A percentile compares a stretch with the other conserved stretches of the same genome.
Evolutionary conservation across 495 filamentous ascomycete species (phyloP).

Genomic region (Podospora sp.): DNA sequence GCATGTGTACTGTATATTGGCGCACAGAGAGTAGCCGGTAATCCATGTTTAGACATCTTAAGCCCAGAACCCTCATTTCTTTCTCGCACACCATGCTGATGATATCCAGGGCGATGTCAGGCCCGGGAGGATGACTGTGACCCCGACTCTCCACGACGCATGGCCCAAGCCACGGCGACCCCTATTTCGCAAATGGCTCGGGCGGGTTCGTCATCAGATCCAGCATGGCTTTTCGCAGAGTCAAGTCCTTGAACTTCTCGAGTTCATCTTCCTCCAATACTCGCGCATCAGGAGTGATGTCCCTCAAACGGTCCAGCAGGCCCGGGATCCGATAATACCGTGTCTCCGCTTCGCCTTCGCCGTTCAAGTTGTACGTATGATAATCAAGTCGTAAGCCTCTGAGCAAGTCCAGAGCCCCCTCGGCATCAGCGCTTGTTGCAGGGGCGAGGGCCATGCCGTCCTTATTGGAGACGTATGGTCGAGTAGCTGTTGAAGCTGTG

Average conservation of each 20-base stretch:
- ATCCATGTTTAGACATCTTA: not conserved
- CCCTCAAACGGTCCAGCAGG: not conserved
- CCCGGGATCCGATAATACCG: not conserved
- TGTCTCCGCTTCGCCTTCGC: not conserved
- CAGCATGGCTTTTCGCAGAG: not conserved
- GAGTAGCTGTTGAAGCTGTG: not conserved
- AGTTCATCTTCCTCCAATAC: not conserved
- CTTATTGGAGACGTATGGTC: not conserved
- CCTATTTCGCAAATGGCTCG: slow-evolving; percentile 6
- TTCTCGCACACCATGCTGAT: too few species aligned
- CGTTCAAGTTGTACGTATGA: too few species aligned
- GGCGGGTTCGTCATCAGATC: slow-evolving; percentile 14
- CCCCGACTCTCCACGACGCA: too few species aligned
- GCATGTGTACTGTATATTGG: not conserved
- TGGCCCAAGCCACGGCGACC: not conserved
- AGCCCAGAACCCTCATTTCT: too few species aligned
- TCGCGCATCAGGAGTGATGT: not conserved
- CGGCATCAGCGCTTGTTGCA: not conserved
- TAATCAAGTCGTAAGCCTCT: not conserved
- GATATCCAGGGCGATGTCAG: too few species aligned
- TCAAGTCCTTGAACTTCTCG: slow-evolving; percentile 7
- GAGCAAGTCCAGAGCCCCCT: not conserved
- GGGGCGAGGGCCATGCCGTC: not conserved
- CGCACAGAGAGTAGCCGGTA: not conserved
- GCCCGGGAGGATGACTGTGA: too few species aligned